A percentile compares a stretch with the other conserved stretches of the same genome.
Conservation (phyloP, 2,329 filamentous ascomycete genomes). For the Penicillium sp. region DNA sequence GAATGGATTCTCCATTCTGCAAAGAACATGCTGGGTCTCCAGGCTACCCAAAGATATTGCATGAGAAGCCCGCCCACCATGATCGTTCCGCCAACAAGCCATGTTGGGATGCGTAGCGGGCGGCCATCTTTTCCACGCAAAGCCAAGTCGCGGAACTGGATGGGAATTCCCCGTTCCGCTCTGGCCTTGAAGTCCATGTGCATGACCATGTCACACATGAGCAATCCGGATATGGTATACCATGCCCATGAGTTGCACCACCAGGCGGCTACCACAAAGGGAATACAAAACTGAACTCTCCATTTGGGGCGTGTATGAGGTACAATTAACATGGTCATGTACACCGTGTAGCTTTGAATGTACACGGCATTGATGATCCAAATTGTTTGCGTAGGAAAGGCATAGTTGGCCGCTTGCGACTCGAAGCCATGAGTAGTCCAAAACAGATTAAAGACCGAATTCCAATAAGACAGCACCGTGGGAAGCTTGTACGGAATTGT, state of each 20-base stretch:
- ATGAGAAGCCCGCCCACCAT: conserved; percentile 35
- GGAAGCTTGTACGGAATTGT: conserved; percentile 30
- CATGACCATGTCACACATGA: conserved; percentile 38
- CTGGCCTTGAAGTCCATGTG: conserved; percentile 38
- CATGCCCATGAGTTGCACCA: conserved; percentile 42
- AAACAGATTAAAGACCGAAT: conserved; percentile 46
- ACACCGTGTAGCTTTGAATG: conserved; percentile 46
- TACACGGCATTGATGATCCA: conserved; percentile 46
- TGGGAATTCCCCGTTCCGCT: conserved; percentile 20
- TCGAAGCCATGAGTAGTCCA: conserved; percentile 40
- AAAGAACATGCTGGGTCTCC: conserved; percentile 31
- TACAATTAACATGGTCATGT: conserved; percentile 47
- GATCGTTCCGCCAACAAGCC: conserved; percentile 29
- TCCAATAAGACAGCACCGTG: conserved; percentile 42
- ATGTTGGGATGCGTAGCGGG: conserved; percentile 21
- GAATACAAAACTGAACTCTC: conserved; percentile 33
- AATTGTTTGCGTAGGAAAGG: conserved; percentile 45
- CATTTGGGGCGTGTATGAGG: conserved; percentile 35
- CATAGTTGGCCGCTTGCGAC: conserved; percentile 38
- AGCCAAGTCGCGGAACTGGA: conserved; percentile 15
- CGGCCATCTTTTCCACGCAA: conserved; percentile 8
- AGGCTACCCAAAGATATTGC: conserved; percentile 44
- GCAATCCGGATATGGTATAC: conserved; percentile 42
- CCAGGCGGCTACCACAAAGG: conserved; percentile 43
- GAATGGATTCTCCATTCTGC: conserved; percentile 41